Base-by-base conservation (phyloP, 257 asterid species). In the Primulina huaijiensis region DNA sequence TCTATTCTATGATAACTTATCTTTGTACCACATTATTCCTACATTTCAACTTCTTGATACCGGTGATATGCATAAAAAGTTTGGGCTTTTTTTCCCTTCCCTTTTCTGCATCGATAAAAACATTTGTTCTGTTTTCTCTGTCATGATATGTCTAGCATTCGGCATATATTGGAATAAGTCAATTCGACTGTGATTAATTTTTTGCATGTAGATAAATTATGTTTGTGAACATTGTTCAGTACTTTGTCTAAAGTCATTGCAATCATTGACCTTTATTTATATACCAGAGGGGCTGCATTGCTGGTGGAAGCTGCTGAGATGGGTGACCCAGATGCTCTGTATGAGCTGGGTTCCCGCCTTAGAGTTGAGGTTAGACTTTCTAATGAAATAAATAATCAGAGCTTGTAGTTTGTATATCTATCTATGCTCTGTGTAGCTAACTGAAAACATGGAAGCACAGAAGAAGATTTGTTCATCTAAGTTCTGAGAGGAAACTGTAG, bases 251-350 rank as follows among this genome's bases (percentile, higher is more conserved):
- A 57, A 62, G 59, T 74, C 33, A 10, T 85, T 52, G 33, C 62
- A 60, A 70, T 64, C 70, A 5, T 60, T 33, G 30, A 57, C 76
- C 25, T 38, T 75, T 78, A 43, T 65, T 76, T 69, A 21, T 78
- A 46, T 52, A 73, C 74, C 75, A 92, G 98, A 70, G 97, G 97
- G 19, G 97, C 96, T 81, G 96, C 99, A 66, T 90, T 93, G 82
- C 86, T 93, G 74, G 88, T 93, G 43, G 99, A 93, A 83, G 97
- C 99, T 78, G 97, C 96, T 38, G 97, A 93, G 81, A 93, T 90
- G 98, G 99, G 99, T 50, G 82, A 93, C 76, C 87, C 97, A 64
- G 97, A 93, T 70, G 96, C 99, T 55, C 96, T 76, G 53, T 93
- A 86, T 76, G 97, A 89, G 52, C 81, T 93, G 59, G 99, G 92